Evolutionary conservation across 768 basidiomycete species (phyloP).

Genomic region (Pilatotrama ljubarskyi): DNA sequence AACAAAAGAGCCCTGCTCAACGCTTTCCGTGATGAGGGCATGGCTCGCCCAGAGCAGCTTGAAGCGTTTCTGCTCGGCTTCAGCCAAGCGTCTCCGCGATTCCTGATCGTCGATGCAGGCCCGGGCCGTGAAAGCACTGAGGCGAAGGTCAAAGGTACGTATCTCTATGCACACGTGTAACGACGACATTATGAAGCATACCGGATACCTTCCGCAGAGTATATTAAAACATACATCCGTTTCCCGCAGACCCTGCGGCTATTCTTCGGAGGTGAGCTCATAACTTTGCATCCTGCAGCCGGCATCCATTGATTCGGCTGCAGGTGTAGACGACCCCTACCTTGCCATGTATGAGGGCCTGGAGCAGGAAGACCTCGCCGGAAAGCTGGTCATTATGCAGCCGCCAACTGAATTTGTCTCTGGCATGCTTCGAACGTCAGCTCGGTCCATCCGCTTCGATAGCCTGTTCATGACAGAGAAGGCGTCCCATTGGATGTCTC

Average conservation of each 20-base stretch:
- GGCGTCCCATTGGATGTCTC: conserved; percentile 38
- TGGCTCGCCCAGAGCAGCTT: conserved; percentile 66
- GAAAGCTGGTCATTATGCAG: conserved; percentile 66
- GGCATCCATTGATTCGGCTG: not conserved
- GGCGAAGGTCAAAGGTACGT: conserved; percentile 68
- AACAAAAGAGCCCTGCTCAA: conserved; percentile 60
- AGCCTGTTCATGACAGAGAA: conserved; percentile 48
- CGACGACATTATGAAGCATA: not conserved
- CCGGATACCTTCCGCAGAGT: conserved; percentile 44
- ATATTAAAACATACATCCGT: conserved; percentile 65
- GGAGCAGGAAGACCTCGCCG: conserved; percentile 59
- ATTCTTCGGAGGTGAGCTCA: conserved; percentile 64
- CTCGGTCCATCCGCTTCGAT: conserved; percentile 56
- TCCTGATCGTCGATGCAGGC: conserved; percentile 69
- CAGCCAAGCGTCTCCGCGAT: conserved; percentile 71
- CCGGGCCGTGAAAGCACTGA: conserved; percentile 59
- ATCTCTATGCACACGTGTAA: not conserved
- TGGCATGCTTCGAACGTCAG: conserved; percentile 47
- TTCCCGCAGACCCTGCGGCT: conserved; percentile 75
- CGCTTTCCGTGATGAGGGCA: conserved; percentile 48
- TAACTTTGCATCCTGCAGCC: not conserved
- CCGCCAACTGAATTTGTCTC: conserved; percentile 44
- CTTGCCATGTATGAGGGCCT: conserved; percentile 55
- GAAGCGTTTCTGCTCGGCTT: conserved; percentile 65
- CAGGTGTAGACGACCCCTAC: conserved; percentile 11